Conservation (phyloP, 495 filamentous ascomycete genomes). For the Penicillium chermesinum region DNA sequence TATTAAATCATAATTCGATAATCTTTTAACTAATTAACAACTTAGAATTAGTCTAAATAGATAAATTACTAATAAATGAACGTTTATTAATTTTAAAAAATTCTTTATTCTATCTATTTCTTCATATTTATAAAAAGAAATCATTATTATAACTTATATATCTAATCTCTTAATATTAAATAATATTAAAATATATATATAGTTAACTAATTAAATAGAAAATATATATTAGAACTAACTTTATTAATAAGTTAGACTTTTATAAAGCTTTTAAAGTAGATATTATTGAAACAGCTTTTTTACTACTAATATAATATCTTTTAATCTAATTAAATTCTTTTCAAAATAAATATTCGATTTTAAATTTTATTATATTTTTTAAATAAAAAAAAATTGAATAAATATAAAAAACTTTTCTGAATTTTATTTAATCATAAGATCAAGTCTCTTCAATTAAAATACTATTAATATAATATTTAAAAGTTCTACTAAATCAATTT, state of each 20-base stretch:
- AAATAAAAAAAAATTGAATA: too few species aligned
- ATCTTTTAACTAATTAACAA: slow-evolving; percentile 21
- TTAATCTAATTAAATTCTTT: neutral
- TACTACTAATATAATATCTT: neutral
- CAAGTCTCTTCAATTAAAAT: too few species aligned
- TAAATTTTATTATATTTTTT: too few species aligned
- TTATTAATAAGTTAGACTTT: slow-evolving; percentile 4
- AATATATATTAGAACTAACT: neutral
- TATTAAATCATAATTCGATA: slow-evolving; percentile 22
- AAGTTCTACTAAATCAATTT: too few species aligned
- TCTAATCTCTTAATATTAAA: neutral
- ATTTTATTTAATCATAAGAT: too few species aligned
- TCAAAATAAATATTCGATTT: neutral
- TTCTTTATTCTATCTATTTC: neutral
- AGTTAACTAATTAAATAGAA: neutral
- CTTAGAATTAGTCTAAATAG: slow-evolving; percentile 26
- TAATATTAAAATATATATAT: slow-evolving; percentile 1
- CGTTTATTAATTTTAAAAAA: slow-evolving; percentile 10
- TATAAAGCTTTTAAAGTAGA: too few species aligned
- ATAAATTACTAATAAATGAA: slow-evolving; percentile 29
- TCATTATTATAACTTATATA: neutral
- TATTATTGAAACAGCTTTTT: slow-evolving; percentile 1
- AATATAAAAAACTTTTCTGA: too few species aligned
- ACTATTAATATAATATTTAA: too few species aligned
- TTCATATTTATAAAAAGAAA: neutral